Base-by-base conservation (phyloP, 352 stramenopile species). In the Phytophthora rubi region DNA sequence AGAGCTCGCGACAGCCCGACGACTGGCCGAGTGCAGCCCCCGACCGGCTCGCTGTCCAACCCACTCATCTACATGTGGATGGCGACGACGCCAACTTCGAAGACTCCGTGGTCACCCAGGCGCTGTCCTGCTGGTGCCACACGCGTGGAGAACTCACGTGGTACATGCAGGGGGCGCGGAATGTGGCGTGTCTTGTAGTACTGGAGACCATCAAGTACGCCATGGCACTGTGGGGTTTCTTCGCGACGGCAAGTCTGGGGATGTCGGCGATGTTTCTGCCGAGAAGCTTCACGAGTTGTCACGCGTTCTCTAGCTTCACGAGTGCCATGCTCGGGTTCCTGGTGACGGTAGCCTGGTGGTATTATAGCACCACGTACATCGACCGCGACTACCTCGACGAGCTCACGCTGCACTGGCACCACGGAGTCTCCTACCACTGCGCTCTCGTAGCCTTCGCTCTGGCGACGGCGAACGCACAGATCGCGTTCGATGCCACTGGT, bases 121-220 rank as follows among this genome's bases (percentile, higher is more conserved):
- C 80, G 2, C 42, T 83, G 0, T 75, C 79, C 7, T 80, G 75
- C 13, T 90, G 81, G 83, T 91, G 83, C 37, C 68, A 76, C 8
- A 67, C 63, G 13, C 56, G 60, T 28, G 57, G 57, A 35, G 60
- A 75, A 10, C 65, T 77, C 32, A 78, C 79, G 23, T 86, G 80
- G 75, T 68, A 88, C 10, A 68, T 88, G 10, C 79, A 85, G 47
- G 83, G 81, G 6, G 80, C 80, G 0, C 66, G 86, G 62, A 85
- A 75, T 37, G 76, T 89, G 68, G 58, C 80, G 48, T 91, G 83
- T 52, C 80, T 91, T 16, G 80, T 88, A 9, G 70, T 88, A 13
- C 59, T 91, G 53, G 83, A 91, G 59, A 88, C 78, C 2, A 77
- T 79, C 49, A 62, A 79, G 33, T 91, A 86, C 70, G 70, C 76